A percentile compares a stretch with the other conserved stretches of the same genome.
These are phyloP conservation scores for Crucihimalaya himalaica DNA, from an alignment of 345 rosid genomes.

Conservation along the genomic window DNA sequence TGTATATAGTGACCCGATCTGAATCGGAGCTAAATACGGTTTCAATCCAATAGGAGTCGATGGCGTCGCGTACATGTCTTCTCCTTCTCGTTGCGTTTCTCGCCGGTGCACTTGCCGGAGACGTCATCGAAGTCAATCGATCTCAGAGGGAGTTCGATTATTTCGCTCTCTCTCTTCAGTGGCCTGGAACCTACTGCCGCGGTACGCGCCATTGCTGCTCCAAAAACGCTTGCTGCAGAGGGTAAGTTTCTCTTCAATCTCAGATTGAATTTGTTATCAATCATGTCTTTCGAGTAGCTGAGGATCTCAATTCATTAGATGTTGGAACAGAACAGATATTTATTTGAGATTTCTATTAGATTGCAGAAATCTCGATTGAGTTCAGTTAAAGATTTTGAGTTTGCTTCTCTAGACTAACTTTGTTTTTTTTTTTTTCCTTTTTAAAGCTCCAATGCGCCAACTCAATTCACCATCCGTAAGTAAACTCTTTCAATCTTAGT, in stretches of 20 bases:
- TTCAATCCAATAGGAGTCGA: slow-evolving; percentile 1
- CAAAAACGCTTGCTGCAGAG: slow-evolving; percentile 81
- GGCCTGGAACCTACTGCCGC: slow-evolving; percentile 87
- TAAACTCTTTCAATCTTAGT: slow-evolving; percentile 23
- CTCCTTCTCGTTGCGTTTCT: slow-evolving; percentile 23
- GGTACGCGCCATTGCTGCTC: slow-evolving; percentile 81
- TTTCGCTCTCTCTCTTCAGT: slow-evolving; percentile 74
- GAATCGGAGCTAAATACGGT: slow-evolving; percentile 21
- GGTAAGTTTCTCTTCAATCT: slow-evolving; percentile 38
- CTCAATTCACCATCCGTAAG: slow-evolving; percentile 94
- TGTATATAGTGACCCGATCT: slow-evolving; percentile 7
- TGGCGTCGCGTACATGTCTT: slow-evolving; percentile 35
- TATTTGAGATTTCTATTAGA: background rate
- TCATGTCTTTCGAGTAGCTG: background rate
- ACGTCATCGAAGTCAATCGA: slow-evolving; percentile 24
- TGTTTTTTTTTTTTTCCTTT: slow-evolving; percentile 23
- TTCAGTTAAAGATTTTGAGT: background rate
- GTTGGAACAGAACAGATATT: background rate
- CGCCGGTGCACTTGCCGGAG: slow-evolving; percentile 18
- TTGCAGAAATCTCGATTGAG: background rate
- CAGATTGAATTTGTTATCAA: background rate
- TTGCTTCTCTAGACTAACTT: slow-evolving; percentile 9
- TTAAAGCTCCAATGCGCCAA: slow-evolving; percentile 59
- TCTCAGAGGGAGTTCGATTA: slow-evolving; percentile 86
- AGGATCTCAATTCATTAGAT: slow-evolving; percentile 4